These are phyloP conservation scores for Nannochloropsis salina DNA, from an alignment of 108 stramenopile genomes.

Conservation along the genomic window DNA sequence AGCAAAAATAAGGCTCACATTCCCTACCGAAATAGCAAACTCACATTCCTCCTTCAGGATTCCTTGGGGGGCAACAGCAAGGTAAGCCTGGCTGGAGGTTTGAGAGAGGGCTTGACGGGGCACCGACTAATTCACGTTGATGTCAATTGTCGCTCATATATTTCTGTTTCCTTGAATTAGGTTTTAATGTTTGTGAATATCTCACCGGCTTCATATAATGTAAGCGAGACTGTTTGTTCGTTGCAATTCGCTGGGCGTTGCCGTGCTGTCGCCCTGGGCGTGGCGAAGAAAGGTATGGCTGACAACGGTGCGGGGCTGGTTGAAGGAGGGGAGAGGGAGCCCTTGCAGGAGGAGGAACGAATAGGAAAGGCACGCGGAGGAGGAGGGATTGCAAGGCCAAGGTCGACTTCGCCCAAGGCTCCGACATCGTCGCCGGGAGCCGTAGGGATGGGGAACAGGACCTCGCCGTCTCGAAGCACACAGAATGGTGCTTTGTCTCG, in stretches of 20 bases:
- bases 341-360: background rate
- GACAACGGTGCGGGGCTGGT: background rate
- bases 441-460: background rate
- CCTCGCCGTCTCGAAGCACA: background rate
- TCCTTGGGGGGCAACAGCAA: slow-evolving; percentile 57
- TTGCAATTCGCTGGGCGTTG: slow-evolving; percentile 58
- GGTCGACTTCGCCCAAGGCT: background rate
- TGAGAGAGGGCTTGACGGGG: background rate
- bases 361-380: background rate
- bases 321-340: background rate
- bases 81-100: slow-evolving; percentile 23
- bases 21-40: slow-evolving; percentile 61
- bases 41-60: slow-evolving; percentile 61
- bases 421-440: background rate
- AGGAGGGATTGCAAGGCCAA: background rate
- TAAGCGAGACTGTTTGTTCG: slow-evolving; percentile 56
- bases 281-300: slow-evolving; percentile 33
- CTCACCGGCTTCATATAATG: slow-evolving; percentile 51
- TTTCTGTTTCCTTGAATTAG: background rate
- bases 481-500: background rate
- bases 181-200: slow-evolving; percentile 62
- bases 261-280: slow-evolving; percentile 51
- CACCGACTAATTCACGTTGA: background rate
- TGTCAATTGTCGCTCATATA: background rate
- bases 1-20: slow-evolving; percentile 45